Evolutionary conservation across 495 filamentous ascomycete species (phyloP), one percentile per base, ranked within the genome.

Genomic region (Daldinia decipiens): DNA sequence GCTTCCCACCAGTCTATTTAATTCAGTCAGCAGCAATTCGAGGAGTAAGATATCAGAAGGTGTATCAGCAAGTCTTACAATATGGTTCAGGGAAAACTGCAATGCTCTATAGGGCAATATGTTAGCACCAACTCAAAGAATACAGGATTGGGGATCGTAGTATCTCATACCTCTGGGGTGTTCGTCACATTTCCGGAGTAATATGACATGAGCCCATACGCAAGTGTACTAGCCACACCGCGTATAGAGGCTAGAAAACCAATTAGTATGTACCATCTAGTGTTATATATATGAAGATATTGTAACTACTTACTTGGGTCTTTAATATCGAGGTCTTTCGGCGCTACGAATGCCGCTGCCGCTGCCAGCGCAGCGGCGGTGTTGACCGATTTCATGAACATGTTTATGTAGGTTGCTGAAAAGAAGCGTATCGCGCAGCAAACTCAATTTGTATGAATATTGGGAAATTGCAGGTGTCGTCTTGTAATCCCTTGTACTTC

Each of bases 1-100:
- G 86, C 87, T 79, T 93, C 87, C 91, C 91, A 94, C 91, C 91
- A 94, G 81, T 90, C 75, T 90, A 72, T 88, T 85, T 2, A 12
- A 82, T 81, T 62, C 73, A 57, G 62, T 75, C 31, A 75, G 63
- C 19, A 65, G 53, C 3, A 29, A 59, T 19, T 5, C 55, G 57
- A 40, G 4, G 13, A 0, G 36, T 39, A 47, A 60, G 36, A 64
- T 26, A 36, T 12, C 9, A 34, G 9, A 24, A 6, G 21, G 36
- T 12, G 9, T 76, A 80, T 79, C 24, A 21, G n/a, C 81, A 71
- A 78, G n/a, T 43, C 62, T 71, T 75, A 77, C 75, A 95, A 76
- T 94, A 92, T 12, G 91, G 90, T 60, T 82, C 72, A 0, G 89
- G 89, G 15, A 94, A 80, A 62, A 90, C 89, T 27, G 86, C 89